Conservation (phyloP, 768 basidiomycete genomes). For the Kwoniella pini region DNA sequence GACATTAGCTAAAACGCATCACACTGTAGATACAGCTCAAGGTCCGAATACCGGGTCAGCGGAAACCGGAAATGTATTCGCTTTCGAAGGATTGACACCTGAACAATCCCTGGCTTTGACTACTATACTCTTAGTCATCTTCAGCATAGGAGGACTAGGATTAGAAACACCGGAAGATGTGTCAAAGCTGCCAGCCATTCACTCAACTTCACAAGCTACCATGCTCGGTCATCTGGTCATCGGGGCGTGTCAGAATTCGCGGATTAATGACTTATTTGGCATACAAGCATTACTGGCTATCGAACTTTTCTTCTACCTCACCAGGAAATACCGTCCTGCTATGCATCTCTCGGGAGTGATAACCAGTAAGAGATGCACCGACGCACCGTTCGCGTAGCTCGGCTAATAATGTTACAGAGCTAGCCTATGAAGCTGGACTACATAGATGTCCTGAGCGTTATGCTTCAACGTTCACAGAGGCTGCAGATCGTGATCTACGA, state of each 20-base stretch:
- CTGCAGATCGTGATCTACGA: constrained; percentile 18
- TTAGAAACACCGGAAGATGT: not conserved
- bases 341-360: constrained; percentile 25
- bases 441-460: constrained; percentile 34
- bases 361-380: constrained; percentile 20
- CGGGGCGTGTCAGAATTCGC: constrained; percentile 17
- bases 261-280: constrained; percentile 23
- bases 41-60: not conserved
- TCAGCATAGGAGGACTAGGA: constrained; percentile 14
- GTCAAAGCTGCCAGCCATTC: constrained; percentile 1
- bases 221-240: constrained; percentile 20
- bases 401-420: constrained; percentile 5
- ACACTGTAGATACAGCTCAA: not conserved
- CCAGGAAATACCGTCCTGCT: constrained; percentile 19
- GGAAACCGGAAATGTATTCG: not conserved
- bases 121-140: constrained; percentile 20
- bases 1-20: not conserved
- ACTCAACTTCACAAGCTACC: constrained; percentile 17
- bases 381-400: not conserved
- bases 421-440: constrained; percentile 32
- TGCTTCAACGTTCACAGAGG: constrained; percentile 10
- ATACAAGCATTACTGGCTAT: constrained; percentile 27
- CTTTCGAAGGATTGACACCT: constrained; percentile 13
- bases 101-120: constrained; percentile 27
- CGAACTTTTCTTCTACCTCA: constrained; percentile 19